Base-by-base conservation (phyloP, 106 monocot species). In the Posidonia australis region DNA sequence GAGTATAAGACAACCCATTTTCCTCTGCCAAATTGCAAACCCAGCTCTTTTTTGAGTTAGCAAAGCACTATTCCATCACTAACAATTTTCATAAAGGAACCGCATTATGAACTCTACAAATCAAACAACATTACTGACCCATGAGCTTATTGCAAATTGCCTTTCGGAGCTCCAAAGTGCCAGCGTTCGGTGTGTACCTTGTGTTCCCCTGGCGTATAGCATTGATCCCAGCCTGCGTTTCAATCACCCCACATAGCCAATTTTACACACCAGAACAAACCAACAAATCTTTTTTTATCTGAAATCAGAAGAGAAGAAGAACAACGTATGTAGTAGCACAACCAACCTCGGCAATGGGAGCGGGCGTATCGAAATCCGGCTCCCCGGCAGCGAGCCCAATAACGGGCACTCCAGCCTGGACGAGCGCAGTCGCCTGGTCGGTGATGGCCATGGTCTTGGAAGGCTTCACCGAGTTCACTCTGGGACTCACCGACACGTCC, bases 401-500 rank as follows among this genome's bases (percentile, higher is more conserved):
- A 62, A 96, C 80, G 9, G 94, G 90, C 41, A 96, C 86, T 3
- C 94, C 94, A 30, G 94, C 72, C 78, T 82, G 90, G 13, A 74
- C 78, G 47, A 96, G 94, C 18, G 94, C 84, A 21, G 90, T 90
- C 44, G 94, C 94, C 44, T 78, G 84, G 66, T 96, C 94, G 9
- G 87, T 82, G 65, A 96, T 96, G 22, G 86, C 87, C 84, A 96
- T 87, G 16, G 94, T 96, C 74, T 96, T 96, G 5, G 94, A 96
- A 1, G 94, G 94, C 49, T 89, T 89, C 2, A 94, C 49, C 25
- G 94, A 70, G 54, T 43, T 84, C n/a, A 82, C 94, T 52, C 83
- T 77, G n/a, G 94, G 94, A 47, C 80, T 90, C 51, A 94, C 80
- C 13, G 86, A 61, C 0, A 60, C 21, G 74, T 94, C 94, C 16